phyloP scores from a whole-genome alignment of 2,329 filamentous ascomycete species.

The Ophidiomyces ophidiicola region DNA sequence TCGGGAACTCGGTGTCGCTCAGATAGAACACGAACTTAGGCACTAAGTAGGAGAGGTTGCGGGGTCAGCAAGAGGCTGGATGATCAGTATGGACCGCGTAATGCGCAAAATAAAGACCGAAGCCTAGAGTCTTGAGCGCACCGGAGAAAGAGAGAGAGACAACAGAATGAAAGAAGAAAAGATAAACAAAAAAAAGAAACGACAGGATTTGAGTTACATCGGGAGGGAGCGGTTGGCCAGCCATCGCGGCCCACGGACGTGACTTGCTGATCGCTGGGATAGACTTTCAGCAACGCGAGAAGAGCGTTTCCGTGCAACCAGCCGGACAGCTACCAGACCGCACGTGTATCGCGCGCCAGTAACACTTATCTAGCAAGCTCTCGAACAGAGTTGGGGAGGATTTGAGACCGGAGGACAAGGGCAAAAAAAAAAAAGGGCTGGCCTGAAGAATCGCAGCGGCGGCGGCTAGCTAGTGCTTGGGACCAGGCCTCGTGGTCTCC shows the following conservation, averaged over 20 bases:
- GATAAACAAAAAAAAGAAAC: background rate
- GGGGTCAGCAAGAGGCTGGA: conserved; percentile 5
- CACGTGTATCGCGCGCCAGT: too few relatives aligned
- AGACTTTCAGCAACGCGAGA: background rate
- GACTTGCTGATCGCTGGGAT: background rate
- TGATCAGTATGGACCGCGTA: background rate
- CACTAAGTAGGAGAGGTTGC: conserved; percentile 38
- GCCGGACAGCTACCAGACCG: background rate
- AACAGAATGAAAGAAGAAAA: background rate
- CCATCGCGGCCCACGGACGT: background rate
- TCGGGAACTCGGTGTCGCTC: conserved; percentile 57
- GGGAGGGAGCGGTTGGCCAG: too few relatives aligned
- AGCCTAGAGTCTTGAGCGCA: background rate
- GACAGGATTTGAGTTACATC: conserved; percentile 6
- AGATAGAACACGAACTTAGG: conserved; percentile 87
- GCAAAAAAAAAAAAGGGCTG: background rate
- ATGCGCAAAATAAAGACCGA: background rate
- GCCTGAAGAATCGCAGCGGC: too few relatives aligned
- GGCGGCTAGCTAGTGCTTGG: too few relatives aligned
- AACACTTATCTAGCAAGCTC: too few relatives aligned
- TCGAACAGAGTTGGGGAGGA: too few relatives aligned
- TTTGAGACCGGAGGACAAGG: too few relatives aligned
- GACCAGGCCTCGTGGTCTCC: too few relatives aligned
- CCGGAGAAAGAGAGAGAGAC: background rate
- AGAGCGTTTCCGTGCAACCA: conserved; percentile 2